Conservation (phyloP, 192 early-diverging fungal species). For the Lunasporangiospora selenospora region DNA sequence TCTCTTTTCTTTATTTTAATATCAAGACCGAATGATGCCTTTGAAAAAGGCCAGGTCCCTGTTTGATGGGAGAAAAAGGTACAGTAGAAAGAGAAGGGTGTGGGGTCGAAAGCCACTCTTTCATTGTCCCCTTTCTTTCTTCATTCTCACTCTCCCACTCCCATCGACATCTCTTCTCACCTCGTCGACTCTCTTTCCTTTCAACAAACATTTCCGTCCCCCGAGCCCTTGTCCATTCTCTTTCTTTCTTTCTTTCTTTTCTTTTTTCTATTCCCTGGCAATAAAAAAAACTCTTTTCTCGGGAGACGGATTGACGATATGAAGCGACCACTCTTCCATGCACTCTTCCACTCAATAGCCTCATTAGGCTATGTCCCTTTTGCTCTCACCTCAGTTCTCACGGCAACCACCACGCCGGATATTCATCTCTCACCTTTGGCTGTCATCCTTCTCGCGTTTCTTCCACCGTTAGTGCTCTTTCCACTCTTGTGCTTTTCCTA, state of each 20-base stretch:
- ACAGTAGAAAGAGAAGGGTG: too few species aligned
- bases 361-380: slow-evolving; percentile 41
- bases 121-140: background rate
- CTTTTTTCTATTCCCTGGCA: background rate
- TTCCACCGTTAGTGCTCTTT: slow-evolving; percentile 25
- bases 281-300: too few species aligned
- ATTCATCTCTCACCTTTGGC: slow-evolving; percentile 19
- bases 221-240: background rate
- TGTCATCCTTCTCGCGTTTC: slow-evolving; percentile 36
- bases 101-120: too few species aligned
- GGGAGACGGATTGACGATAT: too few species aligned
- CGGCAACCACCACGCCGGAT: slow-evolving; percentile 26
- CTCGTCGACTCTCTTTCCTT: too few species aligned
- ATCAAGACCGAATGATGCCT: too few species aligned
- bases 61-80: too few species aligned
- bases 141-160: background rate
- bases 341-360: slow-evolving; percentile 41
- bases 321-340: slow-evolving; percentile 29
- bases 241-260: background rate
- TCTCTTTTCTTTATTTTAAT: too few species aligned
- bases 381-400: slow-evolving; percentile 25
- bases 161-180: background rate
- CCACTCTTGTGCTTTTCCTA: slow-evolving; percentile 34
- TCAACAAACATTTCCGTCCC: background rate
- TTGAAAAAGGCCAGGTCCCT: too few species aligned